Percentiles rank a stretch among this genome's conserved stretches.
Conservation (phyloP, 345 rosid species). For the Rhodamnia argentea region DNA sequence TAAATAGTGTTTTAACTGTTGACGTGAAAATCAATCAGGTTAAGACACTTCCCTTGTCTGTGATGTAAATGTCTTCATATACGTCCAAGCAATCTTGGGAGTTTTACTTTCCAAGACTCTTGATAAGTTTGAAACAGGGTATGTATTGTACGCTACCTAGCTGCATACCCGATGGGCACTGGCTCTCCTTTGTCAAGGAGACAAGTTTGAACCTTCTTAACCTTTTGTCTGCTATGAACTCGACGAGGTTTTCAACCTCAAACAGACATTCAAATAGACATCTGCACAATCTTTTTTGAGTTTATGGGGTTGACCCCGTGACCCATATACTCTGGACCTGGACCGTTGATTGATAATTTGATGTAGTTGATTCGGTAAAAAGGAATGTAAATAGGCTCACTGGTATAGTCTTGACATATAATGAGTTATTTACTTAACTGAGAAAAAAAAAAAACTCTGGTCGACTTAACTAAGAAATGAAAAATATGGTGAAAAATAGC, state of each 20-base stretch:
- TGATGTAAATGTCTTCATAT: too few relatives aligned
- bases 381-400: neutral
- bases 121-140: too few relatives aligned
- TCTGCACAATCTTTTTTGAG: neutral
- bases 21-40: neutral
- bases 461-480: neutral
- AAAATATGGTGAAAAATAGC: neutral
- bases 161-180: accelerated
- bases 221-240: neutral
- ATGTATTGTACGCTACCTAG: neutral
- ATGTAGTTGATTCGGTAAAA: neutral
- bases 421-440: neutral
- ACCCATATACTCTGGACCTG: neutral
- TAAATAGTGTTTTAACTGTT: neutral
- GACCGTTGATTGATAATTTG: neutral
- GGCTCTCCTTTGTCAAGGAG: neutral
- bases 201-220: neutral
- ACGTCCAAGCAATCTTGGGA: too few relatives aligned
- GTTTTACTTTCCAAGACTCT: too few relatives aligned
- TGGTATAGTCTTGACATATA: neutral
- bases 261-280: neutral
- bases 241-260: neutral
- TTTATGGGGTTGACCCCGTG: neutral
- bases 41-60: neutral
- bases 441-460: too few relatives aligned